Base-by-base conservation (phyloP, 2,329 filamentous ascomycete genomes). In the Zymoseptoria crescenta region DNA sequence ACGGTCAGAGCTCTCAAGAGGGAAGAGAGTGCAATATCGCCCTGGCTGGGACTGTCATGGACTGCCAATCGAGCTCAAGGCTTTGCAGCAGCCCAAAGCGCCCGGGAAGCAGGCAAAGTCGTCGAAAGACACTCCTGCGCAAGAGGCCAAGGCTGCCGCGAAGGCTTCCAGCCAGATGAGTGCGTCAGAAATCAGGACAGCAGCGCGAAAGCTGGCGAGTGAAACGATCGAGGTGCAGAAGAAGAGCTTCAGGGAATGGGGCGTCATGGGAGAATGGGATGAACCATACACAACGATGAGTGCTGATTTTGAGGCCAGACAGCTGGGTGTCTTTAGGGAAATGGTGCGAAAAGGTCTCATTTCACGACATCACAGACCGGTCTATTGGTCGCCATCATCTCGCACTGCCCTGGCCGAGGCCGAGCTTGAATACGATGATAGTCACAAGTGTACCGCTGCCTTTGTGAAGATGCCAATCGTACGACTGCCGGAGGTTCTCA, bases 41-140 rank as follows among this genome's bases (percentile, higher is more conserved):
- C 94, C 94, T 1, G 93, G 94, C 52, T 99, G 94, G 94, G 95
- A 99, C 73, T 99, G 94, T 66, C 94, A 99, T 78, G 94, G 94
- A 0, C 81, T 99, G 54, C 94, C 94, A 0, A 99, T 99, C 70
- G 94, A 99, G 79, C 82, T 97, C 68, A 99, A 97, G 76, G 94
- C 92, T 24, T 81, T 99, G 16, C 88, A 88, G 67, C 65, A 67
- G 75, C 77, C 65, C 70, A 74, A 65, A 73, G 73, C 62, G 62
- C 61, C 52, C 19, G 51, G n/a, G 53, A 68, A 58, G 24, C 55
- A 52, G 61, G 70, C 75, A n/a, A 69, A 75, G 21, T 65, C 66
- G 27, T 69, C 79, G 72, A 71, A 77, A 68, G 65, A 67, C 21
- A 30, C 55, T 16, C 68, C 66, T 55, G 57, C 59, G 49, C 60